phyloP scores from a whole-genome alignment of 2,329 filamentous ascomycete species.

The Monosporascus ibericus region DNA sequence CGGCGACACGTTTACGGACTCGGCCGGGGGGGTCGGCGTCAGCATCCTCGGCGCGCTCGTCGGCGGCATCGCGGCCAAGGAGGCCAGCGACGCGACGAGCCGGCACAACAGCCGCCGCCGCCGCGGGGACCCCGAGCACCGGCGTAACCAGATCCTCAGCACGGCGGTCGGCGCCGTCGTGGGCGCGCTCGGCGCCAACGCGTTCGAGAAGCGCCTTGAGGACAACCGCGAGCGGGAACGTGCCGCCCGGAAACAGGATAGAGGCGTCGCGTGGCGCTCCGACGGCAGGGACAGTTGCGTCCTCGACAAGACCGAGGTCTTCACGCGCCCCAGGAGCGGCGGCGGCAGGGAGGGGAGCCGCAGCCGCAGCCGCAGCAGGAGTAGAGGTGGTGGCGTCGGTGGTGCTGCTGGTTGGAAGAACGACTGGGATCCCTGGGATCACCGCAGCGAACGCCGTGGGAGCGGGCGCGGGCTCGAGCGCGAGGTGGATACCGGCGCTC shows the following conservation, averaged over 20 bases:
- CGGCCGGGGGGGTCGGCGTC: conserved; percentile 42
- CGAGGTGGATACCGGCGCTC: conserved; percentile 23
- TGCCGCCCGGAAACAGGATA: conserved; percentile 14
- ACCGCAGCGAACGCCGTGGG: conserved; percentile 6
- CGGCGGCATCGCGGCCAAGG: conserved; percentile 46
- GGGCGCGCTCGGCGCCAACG: conserved; percentile 46
- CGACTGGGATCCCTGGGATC: conserved; percentile 13
- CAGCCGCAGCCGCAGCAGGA: neutral
- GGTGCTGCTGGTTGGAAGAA: conserved; percentile 5
- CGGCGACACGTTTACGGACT: conserved; percentile 42
- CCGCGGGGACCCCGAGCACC: conserved; percentile 22
- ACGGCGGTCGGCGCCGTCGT: conserved; percentile 50
- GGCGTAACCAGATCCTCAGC: conserved; percentile 34
- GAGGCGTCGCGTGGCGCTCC: conserved; percentile 18
- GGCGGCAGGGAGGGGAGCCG: neutral
- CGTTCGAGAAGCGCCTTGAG: conserved; percentile 26
- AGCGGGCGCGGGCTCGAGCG: conserved; percentile 14
- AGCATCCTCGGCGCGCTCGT: conserved; percentile 49
- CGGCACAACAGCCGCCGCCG: conserved; percentile 17
- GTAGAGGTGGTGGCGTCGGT: conserved; percentile 1
- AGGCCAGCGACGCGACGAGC: conserved; percentile 37
- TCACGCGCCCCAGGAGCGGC: conserved; percentile 14
- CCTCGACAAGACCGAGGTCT: conserved; percentile 17
- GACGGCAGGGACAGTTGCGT: conserved; percentile 3
- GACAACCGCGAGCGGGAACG: conserved; percentile 19